Percentiles rank a stretch among this genome's conserved stretches.
Evolutionary conservation across 768 basidiomycete species (phyloP).

Genomic region (Leccinellum luteum): DNA sequence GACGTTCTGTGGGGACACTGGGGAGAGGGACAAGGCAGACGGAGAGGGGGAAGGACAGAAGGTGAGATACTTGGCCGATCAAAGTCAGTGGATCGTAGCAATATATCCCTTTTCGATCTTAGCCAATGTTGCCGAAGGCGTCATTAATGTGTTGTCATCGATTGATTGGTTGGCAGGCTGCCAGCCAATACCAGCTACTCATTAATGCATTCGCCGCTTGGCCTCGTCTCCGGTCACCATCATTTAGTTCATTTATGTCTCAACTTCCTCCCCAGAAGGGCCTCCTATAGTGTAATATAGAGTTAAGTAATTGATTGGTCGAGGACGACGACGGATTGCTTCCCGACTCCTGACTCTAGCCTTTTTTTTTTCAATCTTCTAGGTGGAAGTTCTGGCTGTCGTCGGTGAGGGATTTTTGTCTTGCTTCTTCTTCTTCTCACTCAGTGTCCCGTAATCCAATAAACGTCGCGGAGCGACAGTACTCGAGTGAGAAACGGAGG

Average conservation of each 20-base stretch:
- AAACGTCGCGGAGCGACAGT: background rate
- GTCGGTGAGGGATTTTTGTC: background rate
- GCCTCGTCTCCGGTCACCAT: background rate
- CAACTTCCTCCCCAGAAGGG: background rate
- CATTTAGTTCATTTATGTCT: background rate
- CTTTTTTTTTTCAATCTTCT: background rate
- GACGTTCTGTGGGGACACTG: background rate
- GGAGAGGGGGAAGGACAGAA: background rate
- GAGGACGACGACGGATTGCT: background rate
- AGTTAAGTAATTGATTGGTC: background rate
- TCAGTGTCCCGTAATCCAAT: background rate
- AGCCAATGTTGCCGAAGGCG: background rate
- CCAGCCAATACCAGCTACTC: background rate
- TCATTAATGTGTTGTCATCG: background rate
- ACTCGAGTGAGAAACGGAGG: background rate
- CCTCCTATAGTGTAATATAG: background rate
- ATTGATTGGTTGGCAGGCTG: background rate
- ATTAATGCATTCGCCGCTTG: background rate
- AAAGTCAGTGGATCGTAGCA: background rate
- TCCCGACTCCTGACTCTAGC: too few relatives aligned
- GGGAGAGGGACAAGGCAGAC: background rate
- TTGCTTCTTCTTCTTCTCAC: background rate
- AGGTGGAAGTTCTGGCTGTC: background rate
- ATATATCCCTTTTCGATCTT: background rate
- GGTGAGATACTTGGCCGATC: too few relatives aligned